phyloP scores from a whole-genome alignment of 352 stramenopile species.

The Detonula confervacea region DNA sequence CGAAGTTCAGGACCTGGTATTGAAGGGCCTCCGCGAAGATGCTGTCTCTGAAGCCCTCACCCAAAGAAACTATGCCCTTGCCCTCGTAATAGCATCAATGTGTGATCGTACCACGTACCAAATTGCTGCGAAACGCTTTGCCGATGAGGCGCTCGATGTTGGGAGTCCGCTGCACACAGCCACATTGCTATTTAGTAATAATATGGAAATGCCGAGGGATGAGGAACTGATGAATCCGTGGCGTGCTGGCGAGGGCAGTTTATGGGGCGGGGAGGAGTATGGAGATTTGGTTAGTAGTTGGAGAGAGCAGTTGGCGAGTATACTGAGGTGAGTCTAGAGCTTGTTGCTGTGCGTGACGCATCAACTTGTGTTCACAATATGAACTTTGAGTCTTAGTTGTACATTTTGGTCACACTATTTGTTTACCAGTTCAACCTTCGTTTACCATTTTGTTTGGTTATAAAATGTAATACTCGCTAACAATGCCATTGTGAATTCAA shows the following conservation, averaged over 20 bases:
- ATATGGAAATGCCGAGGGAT: slow-evolving; percentile 50
- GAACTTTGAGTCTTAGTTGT: too few species aligned
- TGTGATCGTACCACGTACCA: slow-evolving; percentile 74
- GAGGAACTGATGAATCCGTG: slow-evolving; percentile 36
- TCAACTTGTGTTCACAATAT: too few species aligned
- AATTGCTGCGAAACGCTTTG: slow-evolving; percentile 64
- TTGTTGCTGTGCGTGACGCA: too few species aligned
- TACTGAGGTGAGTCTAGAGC: slow-evolving; percentile 42
- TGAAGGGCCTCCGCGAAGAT: slow-evolving; percentile 64
- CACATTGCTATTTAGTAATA: slow-evolving; percentile 76
- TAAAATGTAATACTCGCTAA: too few species aligned
- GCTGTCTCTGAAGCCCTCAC: slow-evolving; percentile 73
- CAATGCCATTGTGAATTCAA: too few species aligned
- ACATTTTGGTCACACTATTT: too few species aligned
- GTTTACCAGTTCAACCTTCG: too few species aligned
- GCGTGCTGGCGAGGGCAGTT: neutral
- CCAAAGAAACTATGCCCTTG: slow-evolving; percentile 73
- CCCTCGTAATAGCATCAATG: slow-evolving; percentile 77
- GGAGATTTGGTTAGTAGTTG: slow-evolving; percentile 59
- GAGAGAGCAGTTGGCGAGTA: slow-evolving; percentile 71
- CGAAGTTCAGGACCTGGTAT: slow-evolving; percentile 49
- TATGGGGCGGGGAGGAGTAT: slow-evolving; percentile 58
- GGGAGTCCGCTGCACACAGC: slow-evolving; percentile 80
- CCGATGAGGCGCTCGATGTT: slow-evolving; percentile 47
- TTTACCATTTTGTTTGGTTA: neutral